Base-by-base conservation (phyloP, 805 yeast genomes). In the Clavispora vitiphila region DNA sequence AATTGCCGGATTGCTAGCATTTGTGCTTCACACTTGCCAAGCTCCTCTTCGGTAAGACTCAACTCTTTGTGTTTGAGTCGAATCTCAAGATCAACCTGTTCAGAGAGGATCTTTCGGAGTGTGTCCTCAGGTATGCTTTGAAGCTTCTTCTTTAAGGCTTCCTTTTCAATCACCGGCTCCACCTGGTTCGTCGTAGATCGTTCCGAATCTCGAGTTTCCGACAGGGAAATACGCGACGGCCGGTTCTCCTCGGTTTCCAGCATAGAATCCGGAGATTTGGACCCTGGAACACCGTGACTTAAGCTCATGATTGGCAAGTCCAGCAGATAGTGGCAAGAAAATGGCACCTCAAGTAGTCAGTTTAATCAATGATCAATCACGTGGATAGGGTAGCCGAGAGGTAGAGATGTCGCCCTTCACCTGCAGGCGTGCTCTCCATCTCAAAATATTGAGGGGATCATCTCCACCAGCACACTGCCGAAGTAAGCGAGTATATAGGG, bases 31-130 rank as follows among this genome's bases (percentile, higher is more conserved):
- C 80, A 76, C 48, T 77, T 77, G 11, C 72, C 69, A 1, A 80
- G 67, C 49, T 81, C 86, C 31, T 70, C 69, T 40, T 77, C 74
- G 1, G 79, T 66, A 16, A 71, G 56, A 29, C 68, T 62, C 35
- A 73, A 55, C 55, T 82, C 86, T 43, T 74, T 70, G 57, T 80
- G 83, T 41, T 78, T 80, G 38, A 81, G 59, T 22, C 82, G 53
- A 10, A 81, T 77, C 49, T 81, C 86, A 35, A 80, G 54, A 54
- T 81, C 82, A 15, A 81, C 62, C 48, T 78, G 79, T 43, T 74
- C 64, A 38, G 64, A 57, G 34, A 71, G 55, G 27, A 66, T 58
- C 35, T 34, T 43, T 9, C 55, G 52, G 27, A 51, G 54, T 18
- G 47, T 45, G 18, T 51, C 55, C 25, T 44, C 43, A 14, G 55